Evolutionary conservation across 768 basidiomycete genomes (phyloP).

Genomic region (Amanita pallidorosea): DNA sequence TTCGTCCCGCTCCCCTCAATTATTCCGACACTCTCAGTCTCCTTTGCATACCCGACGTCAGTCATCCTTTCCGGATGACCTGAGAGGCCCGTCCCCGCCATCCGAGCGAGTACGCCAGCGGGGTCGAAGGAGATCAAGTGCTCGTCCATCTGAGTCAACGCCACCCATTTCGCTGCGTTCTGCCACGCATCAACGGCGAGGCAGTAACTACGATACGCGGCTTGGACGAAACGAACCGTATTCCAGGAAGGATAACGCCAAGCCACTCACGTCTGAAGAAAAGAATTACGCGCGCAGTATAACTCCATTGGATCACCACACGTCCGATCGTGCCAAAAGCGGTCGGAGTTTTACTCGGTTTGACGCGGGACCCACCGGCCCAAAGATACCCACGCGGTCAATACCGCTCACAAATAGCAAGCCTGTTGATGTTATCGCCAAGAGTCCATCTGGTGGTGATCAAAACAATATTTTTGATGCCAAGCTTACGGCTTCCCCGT

Average conservation of each 20-base stretch:
- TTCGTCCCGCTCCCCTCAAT: neutral
- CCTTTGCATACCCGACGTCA: neutral
- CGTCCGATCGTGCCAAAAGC: neutral
- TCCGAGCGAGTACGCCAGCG: neutral
- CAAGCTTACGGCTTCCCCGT: neutral
- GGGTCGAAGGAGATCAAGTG: neutral
- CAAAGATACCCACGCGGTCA: neutral
- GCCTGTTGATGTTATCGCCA: too few relatives aligned
- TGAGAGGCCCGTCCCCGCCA: neutral
- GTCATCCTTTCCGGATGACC: neutral
- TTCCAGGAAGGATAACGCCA: neutral
- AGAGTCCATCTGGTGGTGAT: neutral
- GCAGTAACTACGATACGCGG: neutral
- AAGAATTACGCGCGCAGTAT: neutral
- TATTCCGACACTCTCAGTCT: neutral
- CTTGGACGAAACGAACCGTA: neutral
- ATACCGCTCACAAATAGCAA: neutral
- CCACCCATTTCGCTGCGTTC: constrained; percentile 1
- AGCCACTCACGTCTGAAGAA: neutral
- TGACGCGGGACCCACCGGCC: neutral
- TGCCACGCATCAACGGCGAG: neutral
- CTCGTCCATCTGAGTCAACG: neutral
- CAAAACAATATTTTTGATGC: too few relatives aligned
- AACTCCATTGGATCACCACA: neutral
- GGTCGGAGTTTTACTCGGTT: neutral